Evolutionary conservation across 768 basidiomycete species (phyloP).

Genomic region (Leccinum incarnatum): DNA sequence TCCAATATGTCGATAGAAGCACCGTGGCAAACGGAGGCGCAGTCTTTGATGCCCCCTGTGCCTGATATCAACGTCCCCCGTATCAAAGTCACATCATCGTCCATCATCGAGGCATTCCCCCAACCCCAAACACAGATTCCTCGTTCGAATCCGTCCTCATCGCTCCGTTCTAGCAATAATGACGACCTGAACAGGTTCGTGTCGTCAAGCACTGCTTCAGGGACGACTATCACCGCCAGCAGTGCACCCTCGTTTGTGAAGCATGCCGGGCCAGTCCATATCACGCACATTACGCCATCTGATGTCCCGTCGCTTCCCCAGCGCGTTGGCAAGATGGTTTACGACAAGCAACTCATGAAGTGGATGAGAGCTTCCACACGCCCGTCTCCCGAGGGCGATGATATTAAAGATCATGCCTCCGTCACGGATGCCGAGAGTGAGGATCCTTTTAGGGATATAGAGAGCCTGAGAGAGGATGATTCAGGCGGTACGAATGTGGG

Average conservation of each 20-base stretch:
- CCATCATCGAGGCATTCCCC: slow-evolving; percentile 25
- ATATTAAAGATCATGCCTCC: slow-evolving; percentile 29
- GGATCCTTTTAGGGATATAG: slow-evolving; percentile 91
- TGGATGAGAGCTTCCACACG: slow-evolving; percentile 70
- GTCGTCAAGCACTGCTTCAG: slow-evolving; percentile 81
- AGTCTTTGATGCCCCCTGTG: slow-evolving; percentile 10
- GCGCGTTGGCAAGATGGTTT: slow-evolving; percentile 83
- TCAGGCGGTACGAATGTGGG: slow-evolving; percentile 26
- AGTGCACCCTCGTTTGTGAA: slow-evolving; percentile 84
- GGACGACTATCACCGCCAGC: slow-evolving; percentile 65
- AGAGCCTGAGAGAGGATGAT: slow-evolving; percentile 73
- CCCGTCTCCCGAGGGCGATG: slow-evolving; percentile 30
- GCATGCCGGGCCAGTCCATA: slow-evolving; percentile 74
- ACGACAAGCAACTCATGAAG: slow-evolving; percentile 76
- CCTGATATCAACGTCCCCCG: slow-evolving; percentile 20
- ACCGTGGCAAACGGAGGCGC: slow-evolving; percentile 29
- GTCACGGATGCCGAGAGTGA: slow-evolving; percentile 56
- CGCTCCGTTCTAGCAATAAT: slow-evolving; percentile 49
- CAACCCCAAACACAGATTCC: slow-evolving; percentile 33
- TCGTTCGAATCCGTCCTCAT: slow-evolving; percentile 47
- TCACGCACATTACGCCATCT: slow-evolving; percentile 75
- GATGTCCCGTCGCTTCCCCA: slow-evolving; percentile 77
- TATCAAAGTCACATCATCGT: slow-evolving; percentile 30
- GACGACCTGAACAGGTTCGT: slow-evolving; percentile 87
- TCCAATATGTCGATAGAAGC: slow-evolving; percentile 45